A percentile compares a stretch with the other conserved stretches of the same genome.
These are phyloP conservation scores for Linum lewisii DNA, from an alignment of 345 rosid genomes.

Conservation along the genomic window DNA sequence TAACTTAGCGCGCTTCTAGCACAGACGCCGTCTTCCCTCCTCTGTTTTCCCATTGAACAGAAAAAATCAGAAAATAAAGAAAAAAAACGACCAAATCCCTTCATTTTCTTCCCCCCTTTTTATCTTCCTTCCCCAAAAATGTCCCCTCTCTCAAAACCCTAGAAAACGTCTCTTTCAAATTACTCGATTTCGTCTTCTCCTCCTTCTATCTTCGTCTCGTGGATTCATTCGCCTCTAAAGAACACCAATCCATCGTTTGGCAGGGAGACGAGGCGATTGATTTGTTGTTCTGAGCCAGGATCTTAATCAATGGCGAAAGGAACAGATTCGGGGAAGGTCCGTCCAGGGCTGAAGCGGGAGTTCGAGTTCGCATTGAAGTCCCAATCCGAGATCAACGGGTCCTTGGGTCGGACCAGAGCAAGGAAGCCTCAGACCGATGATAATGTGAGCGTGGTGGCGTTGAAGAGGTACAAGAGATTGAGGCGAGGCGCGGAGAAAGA, in stretches of 20 bases:
- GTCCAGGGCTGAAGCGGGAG: slow-evolving; percentile 78
- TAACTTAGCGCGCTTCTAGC: background rate
- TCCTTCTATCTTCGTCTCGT: background rate
- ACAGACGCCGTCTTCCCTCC: background rate
- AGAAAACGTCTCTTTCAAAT: background rate
- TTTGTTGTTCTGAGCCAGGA: background rate
- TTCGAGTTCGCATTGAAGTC: slow-evolving; percentile 70
- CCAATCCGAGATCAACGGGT: slow-evolving; percentile 74
- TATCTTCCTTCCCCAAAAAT: background rate
- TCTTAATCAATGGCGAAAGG: slow-evolving; percentile 19
- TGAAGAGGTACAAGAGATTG: slow-evolving; percentile 20
- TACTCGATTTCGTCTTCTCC: background rate
- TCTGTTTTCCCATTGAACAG: background rate
- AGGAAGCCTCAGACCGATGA: slow-evolving; percentile 17
- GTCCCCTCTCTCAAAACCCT: background rate
- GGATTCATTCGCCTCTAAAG: background rate
- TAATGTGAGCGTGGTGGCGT: slow-evolving; percentile 2
- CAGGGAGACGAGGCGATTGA: background rate
- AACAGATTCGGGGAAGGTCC: slow-evolving; percentile 30
- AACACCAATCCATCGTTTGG: background rate
- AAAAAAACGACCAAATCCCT: background rate
- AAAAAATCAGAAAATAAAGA: background rate
- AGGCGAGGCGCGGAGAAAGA: slow-evolving; percentile 18
- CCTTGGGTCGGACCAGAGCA: slow-evolving; percentile 67
- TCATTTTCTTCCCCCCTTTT: no score